These are phyloP conservation scores for Talaromyces sp. DNA, from an alignment of 2,329 filamentous ascomycete species.

Conservation along the genomic window DNA sequence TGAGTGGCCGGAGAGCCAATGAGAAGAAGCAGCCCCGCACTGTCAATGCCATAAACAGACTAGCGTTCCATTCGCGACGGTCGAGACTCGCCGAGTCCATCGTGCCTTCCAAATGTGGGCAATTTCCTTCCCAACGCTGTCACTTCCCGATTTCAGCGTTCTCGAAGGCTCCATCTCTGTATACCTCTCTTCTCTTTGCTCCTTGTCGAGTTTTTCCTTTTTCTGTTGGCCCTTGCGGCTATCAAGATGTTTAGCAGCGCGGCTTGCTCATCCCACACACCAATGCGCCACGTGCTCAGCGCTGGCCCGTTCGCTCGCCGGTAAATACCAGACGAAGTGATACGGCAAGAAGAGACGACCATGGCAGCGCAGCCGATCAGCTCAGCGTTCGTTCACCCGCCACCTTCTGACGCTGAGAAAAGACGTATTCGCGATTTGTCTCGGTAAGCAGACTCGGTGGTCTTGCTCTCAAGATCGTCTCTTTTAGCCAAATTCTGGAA, in stretches of 20 bases:
- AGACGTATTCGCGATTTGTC: conserved; percentile 18
- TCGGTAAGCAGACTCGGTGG: conserved; percentile 14
- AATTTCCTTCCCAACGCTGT: not conserved
- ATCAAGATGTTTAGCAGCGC: not conserved
- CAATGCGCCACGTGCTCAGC: not conserved
- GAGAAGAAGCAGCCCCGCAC: not conserved
- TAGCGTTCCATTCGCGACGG: not conserved
- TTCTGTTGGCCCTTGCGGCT: not conserved
- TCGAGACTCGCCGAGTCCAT: not conserved
- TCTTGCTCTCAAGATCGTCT: not conserved
- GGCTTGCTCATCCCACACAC: not conserved
- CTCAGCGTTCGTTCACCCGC: conserved; percentile 14
- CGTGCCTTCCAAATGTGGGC: not conserved
- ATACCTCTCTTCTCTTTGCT: not conserved
- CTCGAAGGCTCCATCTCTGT: not conserved
- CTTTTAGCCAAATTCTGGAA: not conserved
- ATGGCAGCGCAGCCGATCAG: conserved; percentile 18
- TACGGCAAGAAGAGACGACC: not conserved
- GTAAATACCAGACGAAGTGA: not conserved
- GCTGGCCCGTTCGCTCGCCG: not conserved
- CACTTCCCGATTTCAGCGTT: not conserved
- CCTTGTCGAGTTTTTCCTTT: conserved; percentile 9
- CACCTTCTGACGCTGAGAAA: conserved; percentile 8
- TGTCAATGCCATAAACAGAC: not conserved
- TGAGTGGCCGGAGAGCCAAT: no score